Evolutionary conservation across 192 early-diverging fungal genomes (phyloP).

Genomic region (Backusella parvicylindrica): DNA sequence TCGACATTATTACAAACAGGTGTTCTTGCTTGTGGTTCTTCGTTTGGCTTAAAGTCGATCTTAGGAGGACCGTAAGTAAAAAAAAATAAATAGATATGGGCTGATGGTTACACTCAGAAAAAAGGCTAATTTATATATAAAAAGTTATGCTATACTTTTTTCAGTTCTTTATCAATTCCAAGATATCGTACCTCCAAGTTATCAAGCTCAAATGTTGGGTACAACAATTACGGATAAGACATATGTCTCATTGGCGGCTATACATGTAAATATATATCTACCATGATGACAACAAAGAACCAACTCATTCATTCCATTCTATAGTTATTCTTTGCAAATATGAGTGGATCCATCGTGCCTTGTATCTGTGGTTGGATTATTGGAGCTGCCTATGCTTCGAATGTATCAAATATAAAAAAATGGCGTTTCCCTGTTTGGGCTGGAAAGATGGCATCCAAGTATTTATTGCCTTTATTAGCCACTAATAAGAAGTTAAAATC

Average conservation of each 20-base stretch:
- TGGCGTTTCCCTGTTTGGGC: slow-evolving; percentile 48
- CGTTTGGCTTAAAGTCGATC: slow-evolving; percentile 40
- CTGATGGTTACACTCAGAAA: background rate
- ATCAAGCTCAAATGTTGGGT: slow-evolving; percentile 41
- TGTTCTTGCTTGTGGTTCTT: slow-evolving; percentile 30
- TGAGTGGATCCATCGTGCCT: slow-evolving; percentile 38
- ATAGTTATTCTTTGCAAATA: slow-evolving; percentile 39
- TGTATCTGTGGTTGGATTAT: slow-evolving; percentile 40
- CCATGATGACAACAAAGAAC: background rate
- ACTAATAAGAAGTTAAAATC: slow-evolving; percentile 26
- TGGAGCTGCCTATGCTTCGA: slow-evolving; percentile 41
- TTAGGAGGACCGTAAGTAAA: slow-evolving; percentile 50
- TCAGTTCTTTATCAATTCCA: slow-evolving; percentile 52
- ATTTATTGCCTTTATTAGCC: slow-evolving; percentile 42
- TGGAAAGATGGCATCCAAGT: slow-evolving; percentile 32
- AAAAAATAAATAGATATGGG: background rate
- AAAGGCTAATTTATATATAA: background rate
- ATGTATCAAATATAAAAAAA: slow-evolving; percentile 39
- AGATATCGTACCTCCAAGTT: slow-evolving; percentile 40
- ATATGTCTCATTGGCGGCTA: slow-evolving; percentile 39
- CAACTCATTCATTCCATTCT: background rate
- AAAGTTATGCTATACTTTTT: slow-evolving; percentile 48
- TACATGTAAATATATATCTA: slow-evolving; percentile 32
- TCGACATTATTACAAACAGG: slow-evolving; percentile 52
- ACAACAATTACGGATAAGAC: slow-evolving; percentile 43